Evolutionary conservation across 768 basidiomycete genomes (phyloP).

Genomic region (Porphyrellus cyaneotinctus): DNA sequence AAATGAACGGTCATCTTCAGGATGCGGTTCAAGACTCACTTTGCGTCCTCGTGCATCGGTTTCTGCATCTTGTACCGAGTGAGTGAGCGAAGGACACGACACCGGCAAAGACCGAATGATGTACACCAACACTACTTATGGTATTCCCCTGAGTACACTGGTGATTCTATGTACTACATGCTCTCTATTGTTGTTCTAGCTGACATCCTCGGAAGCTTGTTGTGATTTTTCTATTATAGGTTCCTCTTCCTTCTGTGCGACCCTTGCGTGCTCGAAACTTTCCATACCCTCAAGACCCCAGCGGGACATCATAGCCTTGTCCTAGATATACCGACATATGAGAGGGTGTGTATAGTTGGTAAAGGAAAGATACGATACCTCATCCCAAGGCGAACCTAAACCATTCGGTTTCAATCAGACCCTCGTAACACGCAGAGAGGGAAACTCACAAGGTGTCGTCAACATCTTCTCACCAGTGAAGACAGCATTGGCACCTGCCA

Average conservation of each 20-base stretch:
- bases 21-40: constrained; percentile 18
- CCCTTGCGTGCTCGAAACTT: constrained; percentile 74
- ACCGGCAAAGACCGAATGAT: constrained; percentile 24
- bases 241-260: constrained; percentile 50
- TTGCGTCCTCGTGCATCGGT: constrained; percentile 30
- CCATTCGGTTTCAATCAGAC: constrained; percentile 6
- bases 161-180: too few relatives aligned
- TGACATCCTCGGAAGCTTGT: background rate
- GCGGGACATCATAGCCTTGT: constrained; percentile 88
- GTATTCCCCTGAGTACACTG: too few relatives aligned
- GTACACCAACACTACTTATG: background rate
- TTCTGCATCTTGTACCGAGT: constrained; percentile 26
- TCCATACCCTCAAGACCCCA: constrained; percentile 93
- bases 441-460: constrained; percentile 84
- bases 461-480: constrained; percentile 99
- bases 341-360: background rate
- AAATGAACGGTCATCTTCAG: constrained; percentile 5
- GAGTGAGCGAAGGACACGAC: too few relatives aligned
- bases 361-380: constrained; percentile 41
- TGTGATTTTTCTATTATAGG: constrained; percentile 11
- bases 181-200: background rate
- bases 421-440: background rate
- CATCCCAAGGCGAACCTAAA: constrained; percentile 90
- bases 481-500: constrained; percentile 97
- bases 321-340: constrained; percentile 38